Evolutionary conservation across 225 moss, liverwort and hornwort species (phyloP), one percentile per base, ranked within the genome.

Genomic region (Climacium dendroides): DNA sequence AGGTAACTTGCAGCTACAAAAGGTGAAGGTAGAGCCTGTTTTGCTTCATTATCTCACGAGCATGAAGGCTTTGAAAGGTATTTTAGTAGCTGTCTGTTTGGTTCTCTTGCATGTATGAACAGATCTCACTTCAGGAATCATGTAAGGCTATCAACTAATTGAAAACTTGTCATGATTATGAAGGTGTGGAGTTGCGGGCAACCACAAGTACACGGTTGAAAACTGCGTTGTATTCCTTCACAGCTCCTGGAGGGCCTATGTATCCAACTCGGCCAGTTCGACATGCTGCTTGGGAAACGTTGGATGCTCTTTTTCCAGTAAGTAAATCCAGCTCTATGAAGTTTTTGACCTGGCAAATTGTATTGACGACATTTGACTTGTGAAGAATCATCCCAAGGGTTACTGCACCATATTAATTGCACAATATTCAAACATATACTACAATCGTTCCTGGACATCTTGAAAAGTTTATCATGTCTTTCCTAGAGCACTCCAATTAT

Each of bases 11-110:
- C 96, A 96, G 95, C 90, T 98, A 85, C 97, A 96, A 89, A 98
- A 95, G 92, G 94, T 98, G 91, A 98, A 98, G 94, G 96, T 98
- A 85, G 98, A 98, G 87, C 96, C 95, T 89, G 98, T 97, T 85
- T 88, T 98, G 83, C 95, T 98, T 81, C 92, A 97, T 84, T 98
- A 98, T 78, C 90, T 98, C 35, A 89, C 90, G 77, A 95, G 93
- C 89, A 94, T 96, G 89, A 96, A 95, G 91, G 94, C 91, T 66
- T 90, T 98, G 89, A 96, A 97, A 96, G 98, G 96, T 96, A 86
- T 75, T 64, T 30, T 30, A 16, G 75, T 59, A 81, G 60, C 85
- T 70, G 25, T 72, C 48, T 52, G n/a, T 62, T 28, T 67, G 35
- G 15, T 57, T 39, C 67, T 73, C 41, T 72, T 74, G 39, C 55